Conservation (phyloP, 2,329 filamentous ascomycete genomes). For the Hymenoscyphus infarciens region DNA sequence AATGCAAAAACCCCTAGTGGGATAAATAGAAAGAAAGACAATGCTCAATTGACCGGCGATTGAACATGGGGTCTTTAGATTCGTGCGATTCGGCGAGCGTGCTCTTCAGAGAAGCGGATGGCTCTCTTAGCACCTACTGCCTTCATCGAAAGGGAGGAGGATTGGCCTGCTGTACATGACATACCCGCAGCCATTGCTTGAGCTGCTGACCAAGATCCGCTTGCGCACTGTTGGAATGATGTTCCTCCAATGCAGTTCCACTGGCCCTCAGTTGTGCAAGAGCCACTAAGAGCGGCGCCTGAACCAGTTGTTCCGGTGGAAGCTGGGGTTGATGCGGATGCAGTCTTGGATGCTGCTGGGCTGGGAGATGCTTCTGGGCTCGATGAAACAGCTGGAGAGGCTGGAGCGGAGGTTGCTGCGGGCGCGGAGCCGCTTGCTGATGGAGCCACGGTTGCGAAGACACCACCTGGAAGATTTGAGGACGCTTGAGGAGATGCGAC, state of each 20-base stretch:
- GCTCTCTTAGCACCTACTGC: constrained; percentile 23
- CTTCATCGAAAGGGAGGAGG: constrained; percentile 39
- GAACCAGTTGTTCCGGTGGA: constrained; percentile 26
- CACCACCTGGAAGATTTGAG: constrained; percentile 30
- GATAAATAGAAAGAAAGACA: constrained; percentile 20
- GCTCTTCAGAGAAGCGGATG: constrained; percentile 28
- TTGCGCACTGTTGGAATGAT: constrained; percentile 53
- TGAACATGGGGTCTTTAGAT: constrained; percentile 11
- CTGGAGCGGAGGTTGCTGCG: constrained; percentile 27
- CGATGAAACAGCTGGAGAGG: constrained; percentile 13
- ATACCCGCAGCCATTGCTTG: constrained; percentile 46
- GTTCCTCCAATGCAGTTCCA: constrained; percentile 53
- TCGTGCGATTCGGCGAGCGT: constrained; percentile 26
- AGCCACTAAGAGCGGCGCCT: constrained; percentile 24
- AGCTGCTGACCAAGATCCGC: constrained; percentile 46
- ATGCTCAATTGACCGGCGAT: constrained; percentile 25
- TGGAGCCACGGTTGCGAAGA: constrained; percentile 35
- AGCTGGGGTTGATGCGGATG: constrained; percentile 20
- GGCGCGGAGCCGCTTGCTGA: constrained; percentile 23
- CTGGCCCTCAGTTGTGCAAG: constrained; percentile 46
- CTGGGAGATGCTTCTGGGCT: constrained; percentile 16
- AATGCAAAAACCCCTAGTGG: not conserved
- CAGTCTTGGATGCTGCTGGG: constrained; percentile 25
- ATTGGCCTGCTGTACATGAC: constrained; percentile 43
- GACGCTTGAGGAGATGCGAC: constrained; percentile 13